Evolutionary conservation across 225 moss, liverwort and hornwort genomes (phyloP), one percentile per base, ranked within the genome.

Genomic region (Asterella californica): DNA sequence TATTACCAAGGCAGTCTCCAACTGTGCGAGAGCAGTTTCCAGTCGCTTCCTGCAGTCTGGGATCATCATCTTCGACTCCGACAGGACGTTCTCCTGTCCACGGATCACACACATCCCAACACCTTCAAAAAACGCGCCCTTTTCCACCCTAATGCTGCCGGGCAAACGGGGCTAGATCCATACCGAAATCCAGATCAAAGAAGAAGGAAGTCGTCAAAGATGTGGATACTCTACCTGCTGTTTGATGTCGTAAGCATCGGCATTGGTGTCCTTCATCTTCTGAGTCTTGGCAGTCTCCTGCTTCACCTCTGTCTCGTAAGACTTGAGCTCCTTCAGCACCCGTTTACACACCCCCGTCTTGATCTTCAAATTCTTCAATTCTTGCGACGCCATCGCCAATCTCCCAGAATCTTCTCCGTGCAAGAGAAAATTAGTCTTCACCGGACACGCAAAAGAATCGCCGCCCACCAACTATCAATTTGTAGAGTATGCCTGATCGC

Each of bases 31-130:
- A 65, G 94, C 92, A 47, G 87, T 81, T 82, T 90, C 88, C 59
- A 94, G 83, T 42, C 89, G 89, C 82, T 85, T 89, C 75, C 89
- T 85, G 81, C 94, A 90, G 79, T 94, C 89, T 14, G 96, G 94
- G 79, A 96, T 91, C 95, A 96, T 96, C 89, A 96, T 93, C 87
- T 90, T 91, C 8, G 93, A 96, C 75, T 96, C 96, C 49, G 88
- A 88, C 79, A 96, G 80, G 57, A 96, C 94, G 79, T 91, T 86
- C 75, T 94, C 91, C 93, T 95, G 86, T 38, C 37, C 81, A 79
- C 42, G 65, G 21, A 8, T 33, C 36, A 75, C 70, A 70, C 36
- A 75, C 70, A 70, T 42, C 37, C 45, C 71, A 25, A 9, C 45
- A 0, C 1, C 65, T 32, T 65, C 42, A 42, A 33, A 25, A 42